Base-by-base conservation (phyloP, 768 basidiomycete genomes). In the Crassisporium funariophilum region DNA sequence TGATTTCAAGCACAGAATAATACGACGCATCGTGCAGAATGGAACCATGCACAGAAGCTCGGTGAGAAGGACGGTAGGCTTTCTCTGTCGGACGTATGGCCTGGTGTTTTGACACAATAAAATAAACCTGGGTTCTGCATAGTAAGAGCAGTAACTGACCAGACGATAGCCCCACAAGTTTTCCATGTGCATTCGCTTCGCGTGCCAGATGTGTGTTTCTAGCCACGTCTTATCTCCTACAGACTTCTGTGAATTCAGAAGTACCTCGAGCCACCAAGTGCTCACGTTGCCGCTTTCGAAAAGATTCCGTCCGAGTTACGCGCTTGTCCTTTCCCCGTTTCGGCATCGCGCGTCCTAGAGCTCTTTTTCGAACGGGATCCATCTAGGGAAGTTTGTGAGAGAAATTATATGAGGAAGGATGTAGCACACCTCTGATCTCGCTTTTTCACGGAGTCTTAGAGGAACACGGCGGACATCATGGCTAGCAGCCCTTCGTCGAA, bases 161-260 rank as follows among this genome's bases (percentile, higher is more conserved):
- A 99, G 72, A 55, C 91, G 78, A 63, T 91, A 92, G 0, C 91
- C 92, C 94, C 94, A 98, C 65, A 90, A 76, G 52, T 84, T 85
- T 55, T 85, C 78, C 95, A 98, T 98, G 51, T 86, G 83, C 84
- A 95, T 95, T 5, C 97, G 82, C 67, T 98, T 98, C 1, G 94
- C 90, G 58, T 98, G 95, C 92, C 94, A 98, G 15, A 98, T 68
- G 63, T 99, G 97, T 4, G 94, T 95, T 62, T 95, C 92, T 0
- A 99, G 81, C 95, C 95, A 98, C 10, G 77, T 71, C 64, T 98
- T 98, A 53, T 89, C 78, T 22, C 74, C 95, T 97, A 53, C 2
- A 39, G n/a, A n/a, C n/a, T n/a, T n/a, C n/a, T n/a, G n/a, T n/a
- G n/a, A n/a, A n/a, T n/a, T n/a, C n/a, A n/a, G n/a, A 24, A n/a